phyloP scores from a whole-genome alignment of 2,329 filamentous ascomycete genomes.

The Alternaria gansuensis region DNA sequence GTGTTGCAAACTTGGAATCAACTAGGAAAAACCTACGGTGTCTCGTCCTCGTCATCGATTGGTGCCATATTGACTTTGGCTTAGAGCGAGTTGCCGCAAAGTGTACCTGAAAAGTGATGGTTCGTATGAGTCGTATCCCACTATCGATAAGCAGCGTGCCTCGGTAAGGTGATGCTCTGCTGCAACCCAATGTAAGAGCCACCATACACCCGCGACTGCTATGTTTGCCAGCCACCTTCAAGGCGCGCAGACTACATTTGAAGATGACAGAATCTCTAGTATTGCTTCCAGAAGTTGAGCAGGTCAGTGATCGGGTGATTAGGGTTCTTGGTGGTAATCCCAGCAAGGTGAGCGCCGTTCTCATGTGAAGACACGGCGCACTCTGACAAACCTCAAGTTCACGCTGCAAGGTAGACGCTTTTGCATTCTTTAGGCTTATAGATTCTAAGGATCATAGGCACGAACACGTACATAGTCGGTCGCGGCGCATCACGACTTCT shows the following conservation, averaged over 20 bases:
- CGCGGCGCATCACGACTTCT: constrained; percentile 76
- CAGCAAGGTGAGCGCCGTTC: constrained; percentile 68
- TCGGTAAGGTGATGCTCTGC: constrained; percentile 31
- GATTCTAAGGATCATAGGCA: constrained; percentile 64
- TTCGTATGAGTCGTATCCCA: constrained; percentile 21
- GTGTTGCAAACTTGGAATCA: background rate
- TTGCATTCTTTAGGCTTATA: background rate
- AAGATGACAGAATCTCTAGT: constrained; percentile 70
- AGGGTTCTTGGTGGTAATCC: constrained; percentile 92
- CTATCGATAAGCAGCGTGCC: constrained; percentile 41
- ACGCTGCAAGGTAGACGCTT: constrained; percentile 66
- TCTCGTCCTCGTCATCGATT: constrained; percentile 48
- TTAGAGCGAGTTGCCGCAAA: constrained; percentile 14
- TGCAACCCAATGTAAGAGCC: constrained; percentile 19
- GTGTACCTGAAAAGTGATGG: constrained; percentile 37
- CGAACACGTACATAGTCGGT: constrained; percentile 94
- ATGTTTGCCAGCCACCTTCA: constrained; percentile 30
- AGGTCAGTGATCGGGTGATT: constrained; percentile 79
- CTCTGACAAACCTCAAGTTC: constrained; percentile 57
- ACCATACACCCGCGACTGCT: constrained; percentile 40
- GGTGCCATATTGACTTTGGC: constrained; percentile 32
- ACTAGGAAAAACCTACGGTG: constrained; percentile 40
- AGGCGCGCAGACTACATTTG: constrained; percentile 36
- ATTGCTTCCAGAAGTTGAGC: constrained; percentile 75
- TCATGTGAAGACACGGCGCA: background rate